phyloP scores from a whole-genome alignment of 805 yeast species.

The Candida taoyuanica region DNA sequence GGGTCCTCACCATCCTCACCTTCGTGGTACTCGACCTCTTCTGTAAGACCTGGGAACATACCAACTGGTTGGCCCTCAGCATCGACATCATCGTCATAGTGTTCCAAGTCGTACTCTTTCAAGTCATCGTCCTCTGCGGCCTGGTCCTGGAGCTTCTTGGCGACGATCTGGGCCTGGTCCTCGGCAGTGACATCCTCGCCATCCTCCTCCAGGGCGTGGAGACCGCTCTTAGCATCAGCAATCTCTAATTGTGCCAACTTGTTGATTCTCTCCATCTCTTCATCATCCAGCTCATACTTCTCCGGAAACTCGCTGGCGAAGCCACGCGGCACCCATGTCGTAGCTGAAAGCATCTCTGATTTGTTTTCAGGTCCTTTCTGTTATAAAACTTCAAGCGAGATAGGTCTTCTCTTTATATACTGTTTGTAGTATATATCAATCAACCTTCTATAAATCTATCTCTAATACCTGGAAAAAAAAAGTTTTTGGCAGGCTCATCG shows the following conservation, averaged over 20 bases:
- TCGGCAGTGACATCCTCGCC: slow-evolving; percentile 19
- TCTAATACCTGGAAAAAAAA: slow-evolving; percentile 1
- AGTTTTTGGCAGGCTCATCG: too few relatives aligned
- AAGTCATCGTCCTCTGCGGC: slow-evolving; percentile 75
- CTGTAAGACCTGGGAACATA: slow-evolving; percentile 69
- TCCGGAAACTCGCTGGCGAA: slow-evolving; percentile 90
- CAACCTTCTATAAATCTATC: not conserved
- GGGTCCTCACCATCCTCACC: slow-evolving; percentile 39
- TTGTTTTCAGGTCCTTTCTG: not conserved
- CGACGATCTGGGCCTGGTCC: slow-evolving; percentile 22
- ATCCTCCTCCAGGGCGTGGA: slow-evolving; percentile 41
- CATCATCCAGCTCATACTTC: slow-evolving; percentile 82
- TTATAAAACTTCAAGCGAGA: not conserved
- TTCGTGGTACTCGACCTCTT: slow-evolving; percentile 56
- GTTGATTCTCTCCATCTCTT: slow-evolving; percentile 86
- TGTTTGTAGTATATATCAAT: not conserved
- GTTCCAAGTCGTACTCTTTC: slow-evolving; percentile 82
- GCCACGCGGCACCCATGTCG: slow-evolving; percentile 96
- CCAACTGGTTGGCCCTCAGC: slow-evolving; percentile 53
- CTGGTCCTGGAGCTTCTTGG: slow-evolving; percentile 33
- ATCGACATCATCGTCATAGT: slow-evolving; percentile 64
- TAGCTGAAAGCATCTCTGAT: slow-evolving; percentile 76
- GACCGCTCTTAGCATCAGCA: slow-evolving; percentile 65
- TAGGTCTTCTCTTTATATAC: too few relatives aligned
- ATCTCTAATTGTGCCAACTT: slow-evolving; percentile 81